Base-by-base conservation (phyloP, 495 filamentous ascomycete species). In the Hamigera avellanea region DNA sequence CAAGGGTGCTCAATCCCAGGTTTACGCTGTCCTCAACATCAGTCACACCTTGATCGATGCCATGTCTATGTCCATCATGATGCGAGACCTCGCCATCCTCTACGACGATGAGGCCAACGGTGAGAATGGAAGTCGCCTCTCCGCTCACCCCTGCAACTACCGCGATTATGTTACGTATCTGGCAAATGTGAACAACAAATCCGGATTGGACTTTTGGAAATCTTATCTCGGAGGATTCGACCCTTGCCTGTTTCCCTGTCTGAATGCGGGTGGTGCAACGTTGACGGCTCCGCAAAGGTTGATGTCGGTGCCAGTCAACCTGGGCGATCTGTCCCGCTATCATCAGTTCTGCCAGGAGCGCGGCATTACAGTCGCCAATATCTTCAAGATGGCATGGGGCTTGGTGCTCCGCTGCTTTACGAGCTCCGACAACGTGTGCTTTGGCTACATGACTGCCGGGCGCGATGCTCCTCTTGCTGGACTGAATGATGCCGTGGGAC, bases 141-240 rank as follows among this genome's bases (percentile, higher is more conserved):
- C n/a, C n/a, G n/a, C n/a, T n/a, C n/a, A n/a, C n/a, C n/a, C n/a
- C n/a, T 2, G 32, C 27, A 64, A 26, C 64, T 72, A 62, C 44
- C 62, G 64, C 34, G 48, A 60, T 26, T 70, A 67, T 35, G 59
- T 72, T 35, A 36, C 42, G 14, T 62, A 64, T 35, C 41, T 69
- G 10, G 41, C 40, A 18, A 47, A 27, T n/a, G 39, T 46, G 6
- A 48, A 55, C 13, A 42, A 40, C 2, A 41, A 48, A 21, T 50
- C 49, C n/a, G 54, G 48, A 15, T 46, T 52, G 21, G 35, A 50
- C 3, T 66, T 61, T 43, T 71, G 67, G 67, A 57, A 57, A 37
- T 34, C 45, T 1, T 53, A 62, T 39, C 47, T 71, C 15, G 33
- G 37, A 5, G 53, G 52, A 8, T 32, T 62, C 9, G 41, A 53